phyloP scores from a whole-genome alignment of 345 rosid genomes.

The Eucalyptus regnans region DNA sequence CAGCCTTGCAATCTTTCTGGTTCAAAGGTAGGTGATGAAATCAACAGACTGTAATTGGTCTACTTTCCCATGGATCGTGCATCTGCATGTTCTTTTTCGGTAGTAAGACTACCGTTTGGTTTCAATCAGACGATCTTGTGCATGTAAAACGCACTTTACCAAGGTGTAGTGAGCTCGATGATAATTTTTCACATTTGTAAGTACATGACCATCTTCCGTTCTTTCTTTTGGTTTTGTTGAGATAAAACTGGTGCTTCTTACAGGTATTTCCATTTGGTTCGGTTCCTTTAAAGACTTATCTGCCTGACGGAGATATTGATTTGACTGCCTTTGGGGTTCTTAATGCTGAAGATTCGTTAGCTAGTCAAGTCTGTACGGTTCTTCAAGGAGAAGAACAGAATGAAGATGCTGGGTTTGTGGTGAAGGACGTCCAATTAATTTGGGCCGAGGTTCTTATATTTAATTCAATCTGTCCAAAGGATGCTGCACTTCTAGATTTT shows the following conservation, averaged over 20 bases:
- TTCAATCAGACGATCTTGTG: neutral
- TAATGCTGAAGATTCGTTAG: conserved; percentile 50
- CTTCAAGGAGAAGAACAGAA: conserved; percentile 67
- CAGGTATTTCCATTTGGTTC: conserved; percentile 92
- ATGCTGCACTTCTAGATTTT: neutral
- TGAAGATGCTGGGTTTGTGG: conserved; percentile 38
- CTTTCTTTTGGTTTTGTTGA: neutral
- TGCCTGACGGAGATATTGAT: conserved; percentile 96
- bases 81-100: neutral
- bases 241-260: neutral
- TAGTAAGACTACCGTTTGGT: neutral
- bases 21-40: neutral
- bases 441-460: conserved; percentile 52
- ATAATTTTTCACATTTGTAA: neutral
- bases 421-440: conserved; percentile 66
- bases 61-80: neutral
- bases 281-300: conserved; percentile 90
- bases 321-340: conserved; percentile 65
- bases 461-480: neutral
- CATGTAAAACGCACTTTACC: neutral
- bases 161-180: neutral
- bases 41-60: neutral
- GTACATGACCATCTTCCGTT: neutral
- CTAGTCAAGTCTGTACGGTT: conserved; percentile 37
- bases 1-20: neutral